Evolutionary conservation across 495 filamentous ascomycete species (phyloP).

Genomic region (Aspergillus steynii): DNA sequence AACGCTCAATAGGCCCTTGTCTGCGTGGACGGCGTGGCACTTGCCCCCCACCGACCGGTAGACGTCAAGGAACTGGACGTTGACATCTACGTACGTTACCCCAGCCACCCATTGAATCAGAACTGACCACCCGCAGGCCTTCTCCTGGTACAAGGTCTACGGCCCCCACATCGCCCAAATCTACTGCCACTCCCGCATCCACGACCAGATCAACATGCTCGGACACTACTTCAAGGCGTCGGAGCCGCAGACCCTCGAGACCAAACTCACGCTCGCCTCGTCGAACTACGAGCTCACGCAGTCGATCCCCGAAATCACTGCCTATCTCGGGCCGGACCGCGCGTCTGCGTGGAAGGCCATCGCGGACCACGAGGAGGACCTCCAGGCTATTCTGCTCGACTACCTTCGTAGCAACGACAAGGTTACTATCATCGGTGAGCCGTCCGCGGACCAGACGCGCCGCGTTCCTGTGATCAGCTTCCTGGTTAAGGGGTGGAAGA

Average conservation of each 20-base stretch:
- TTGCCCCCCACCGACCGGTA: constrained; percentile 66
- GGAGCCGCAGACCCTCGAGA: constrained; percentile 45
- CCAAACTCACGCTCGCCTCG: constrained; percentile 66
- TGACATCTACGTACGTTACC: constrained; percentile 60
- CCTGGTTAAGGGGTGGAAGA: constrained; percentile 54
- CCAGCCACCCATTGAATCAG: not conserved
- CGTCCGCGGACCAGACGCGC: constrained; percentile 34
- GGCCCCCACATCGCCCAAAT: constrained; percentile 70
- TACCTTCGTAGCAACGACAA: constrained; percentile 51
- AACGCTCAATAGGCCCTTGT: constrained; percentile 34
- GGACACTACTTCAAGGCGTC: constrained; percentile 68
- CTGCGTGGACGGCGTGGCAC: constrained; percentile 65
- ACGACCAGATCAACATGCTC: constrained; percentile 51
- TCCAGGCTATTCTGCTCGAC: constrained; percentile 57
- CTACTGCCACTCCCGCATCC: constrained; percentile 53
- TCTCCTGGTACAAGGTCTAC: constrained; percentile 77
- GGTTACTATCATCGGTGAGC: constrained; percentile 59
- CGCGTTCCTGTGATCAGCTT: constrained; percentile 71
- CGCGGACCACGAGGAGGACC: constrained; percentile 55
- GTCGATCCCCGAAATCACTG: constrained; percentile 54
- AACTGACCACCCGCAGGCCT: constrained; percentile 27
- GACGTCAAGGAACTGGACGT: constrained; percentile 66
- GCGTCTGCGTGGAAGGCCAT: constrained; percentile 52
- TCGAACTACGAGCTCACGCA: constrained; percentile 66
- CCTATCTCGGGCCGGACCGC: constrained; percentile 51